Evolutionary conservation across 345 rosid species (phyloP), one percentile per base, ranked within the genome.

Genomic region (Acer negundo): DNA sequence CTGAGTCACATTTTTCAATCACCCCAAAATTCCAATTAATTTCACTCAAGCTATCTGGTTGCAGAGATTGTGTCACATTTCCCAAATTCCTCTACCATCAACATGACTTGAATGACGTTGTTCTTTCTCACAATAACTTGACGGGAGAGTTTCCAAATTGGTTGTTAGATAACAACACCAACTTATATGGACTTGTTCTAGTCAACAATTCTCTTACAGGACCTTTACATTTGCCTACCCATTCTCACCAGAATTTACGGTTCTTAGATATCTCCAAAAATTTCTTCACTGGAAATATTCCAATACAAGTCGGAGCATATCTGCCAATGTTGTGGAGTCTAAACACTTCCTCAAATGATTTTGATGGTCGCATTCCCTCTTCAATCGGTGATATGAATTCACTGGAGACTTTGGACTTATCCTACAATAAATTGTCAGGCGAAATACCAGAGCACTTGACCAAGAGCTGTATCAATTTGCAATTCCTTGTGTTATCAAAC

Each of bases 341-440:
- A n/a, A 67, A 81, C 53, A 55, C 83, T 70, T 81, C 85, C 10
- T 23, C 0, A 0, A 83, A 83, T 62, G 23, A 7, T 8, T 65
- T 81, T 1, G 4, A 47, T 24, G 66, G 66, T 62, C 3, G 17
- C 66, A 22, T 62, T 62, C 35, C 28, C 15, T 62, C 66, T 62
- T 22, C 66, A 10, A 22, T 24, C 35, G 66, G 66, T 23, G 66
- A 62, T 62, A 62, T 62, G 66, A 62, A 12, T 4, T 24, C 1
- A 3, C 24, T 62, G 38, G 0, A 1, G 0, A 26, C 6, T 24
- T 6, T 62, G 35, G 66, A 62, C 66, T 62, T 62, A 24, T 62
- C 66, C 26, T 11, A 62, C 38, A 62, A 62, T 12, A 8, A 10
- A 0, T 62, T 62, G 16, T 62, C 35, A 22, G 66, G 66, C 7